Evolutionary conservation across 768 basidiomycete genomes (phyloP), one percentile per base, ranked within the genome.

Genomic region (Collybia mongolica): DNA sequence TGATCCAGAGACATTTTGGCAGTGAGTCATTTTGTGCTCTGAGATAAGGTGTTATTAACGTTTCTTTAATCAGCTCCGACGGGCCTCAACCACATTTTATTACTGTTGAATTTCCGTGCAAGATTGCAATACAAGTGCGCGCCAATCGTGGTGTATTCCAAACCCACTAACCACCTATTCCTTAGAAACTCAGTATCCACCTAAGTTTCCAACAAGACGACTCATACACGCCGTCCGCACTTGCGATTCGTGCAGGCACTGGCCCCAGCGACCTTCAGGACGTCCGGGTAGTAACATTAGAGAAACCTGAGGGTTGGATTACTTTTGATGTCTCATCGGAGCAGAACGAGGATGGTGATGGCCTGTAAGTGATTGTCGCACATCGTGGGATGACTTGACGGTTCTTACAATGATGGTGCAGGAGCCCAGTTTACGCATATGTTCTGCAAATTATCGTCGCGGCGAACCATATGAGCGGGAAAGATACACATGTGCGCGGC

Each of bases 31-130:
- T 3, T 11, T 14, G 6, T 7, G 36, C n/a, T 35, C 40, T 17
- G 12, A 35, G 12, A 32, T 20, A 5, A 29, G 28, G 45, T 39
- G 39, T 46, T 45, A 3, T 24, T 4, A 18, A 23, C n/a, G 6
- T 8, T 22, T 14, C 3, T 20, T 22, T 24, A 6, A 50, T 36
- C 18, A 92, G 90, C 64, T 88, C 88, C 3, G 97, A 98, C 63
- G 97, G 97, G 1, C 93, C 95, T 1, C 97, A 98, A 60, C 97
- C 97, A 2, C 96, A 99, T 70, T 90, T 90, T 55, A 90, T 98
- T 60, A 96, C 94, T 0, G 76, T 97, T 44, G 90, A 95, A 63
- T 99, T 99, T 66, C 86, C 93, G 18, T 82, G 88, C 38, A 90
- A 93, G 64, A 86, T 97, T 19, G 83, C 88, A 2, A 83, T 99